These are phyloP conservation scores for Areca catechu DNA, from an alignment of 176 grass and related monocot genomes.

Conservation along the genomic window DNA sequence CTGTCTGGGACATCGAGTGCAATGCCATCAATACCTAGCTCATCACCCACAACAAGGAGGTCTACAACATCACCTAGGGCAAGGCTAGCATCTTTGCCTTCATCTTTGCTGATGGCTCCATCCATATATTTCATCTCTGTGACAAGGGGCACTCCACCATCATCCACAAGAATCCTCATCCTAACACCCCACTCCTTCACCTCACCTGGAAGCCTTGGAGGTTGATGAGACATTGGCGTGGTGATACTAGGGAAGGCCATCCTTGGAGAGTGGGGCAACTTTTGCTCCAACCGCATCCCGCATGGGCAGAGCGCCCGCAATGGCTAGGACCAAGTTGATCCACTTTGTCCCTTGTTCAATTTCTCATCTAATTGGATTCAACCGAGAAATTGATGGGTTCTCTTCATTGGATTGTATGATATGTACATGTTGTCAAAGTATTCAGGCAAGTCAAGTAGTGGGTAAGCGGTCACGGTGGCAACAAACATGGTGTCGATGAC, in stretches of 20 bases:
- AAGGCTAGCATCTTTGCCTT: too few species aligned
- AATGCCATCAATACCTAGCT: conserved; percentile 93
- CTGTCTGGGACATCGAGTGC: conserved; percentile 92
- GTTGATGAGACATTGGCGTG: too few species aligned
- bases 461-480: conserved; percentile 38
- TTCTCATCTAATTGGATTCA: too few species aligned
- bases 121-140: too few species aligned
- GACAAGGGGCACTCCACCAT: too few species aligned
- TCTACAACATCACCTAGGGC: conserved; percentile 94
- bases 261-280: conserved; percentile 46
- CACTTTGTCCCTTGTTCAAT: too few species aligned
- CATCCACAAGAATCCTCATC: too few species aligned
- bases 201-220: too few species aligned
- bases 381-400: too few species aligned
- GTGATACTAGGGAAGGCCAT: conserved; percentile 60
- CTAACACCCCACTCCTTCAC: too few species aligned
- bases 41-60: conserved; percentile 97
- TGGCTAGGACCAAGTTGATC: conserved; percentile 37
- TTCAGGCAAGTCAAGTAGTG: conserved; percentile 48
- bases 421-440: conserved; percentile 30
- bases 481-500: conserved; percentile 59
- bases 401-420: conserved; percentile 19
- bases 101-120: too few species aligned
- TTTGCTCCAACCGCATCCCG: conserved; percentile 8
- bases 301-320: conserved; percentile 43